Evolutionary conservation across 2,329 filamentous ascomycete species (phyloP).

Genomic region (Penicillium expansum): DNA sequence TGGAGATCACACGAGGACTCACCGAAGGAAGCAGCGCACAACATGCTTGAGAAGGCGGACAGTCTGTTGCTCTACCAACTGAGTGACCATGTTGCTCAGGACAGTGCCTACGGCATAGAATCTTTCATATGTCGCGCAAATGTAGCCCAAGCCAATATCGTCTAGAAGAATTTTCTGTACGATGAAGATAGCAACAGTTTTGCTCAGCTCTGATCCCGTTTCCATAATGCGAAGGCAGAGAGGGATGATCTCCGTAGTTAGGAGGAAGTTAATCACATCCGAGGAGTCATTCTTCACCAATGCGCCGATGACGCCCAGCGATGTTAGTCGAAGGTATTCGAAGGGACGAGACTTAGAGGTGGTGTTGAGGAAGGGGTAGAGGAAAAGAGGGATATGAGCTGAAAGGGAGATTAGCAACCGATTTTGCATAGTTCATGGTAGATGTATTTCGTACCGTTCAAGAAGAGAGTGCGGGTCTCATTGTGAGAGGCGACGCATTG

Average conservation of each 20-base stretch:
- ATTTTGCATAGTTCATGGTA: neutral
- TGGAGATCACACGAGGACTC: conserved; percentile 34
- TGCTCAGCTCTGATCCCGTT: conserved; percentile 95
- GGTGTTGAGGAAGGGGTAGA: conserved; percentile 97
- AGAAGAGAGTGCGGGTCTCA: conserved; percentile 87
- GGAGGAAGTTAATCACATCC: conserved; percentile 97
- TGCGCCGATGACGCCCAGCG: conserved; percentile 92
- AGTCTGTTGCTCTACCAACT: conserved; percentile 96
- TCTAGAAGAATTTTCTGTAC: conserved; percentile 98
- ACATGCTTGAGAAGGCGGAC: conserved; percentile 95
- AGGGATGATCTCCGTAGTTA: conserved; percentile 97
- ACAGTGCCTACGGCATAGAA: conserved; percentile 98
- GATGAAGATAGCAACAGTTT: conserved; percentile 99
- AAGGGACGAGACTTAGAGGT: conserved; percentile 97
- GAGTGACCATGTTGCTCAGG: conserved; percentile 96
- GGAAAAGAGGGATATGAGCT: conserved; percentile 96
- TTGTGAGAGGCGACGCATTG: conserved; percentile 98
- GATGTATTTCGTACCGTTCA: conserved; percentile 65
- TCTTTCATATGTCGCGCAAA: conserved; percentile 96
- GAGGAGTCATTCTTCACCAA: conserved; percentile 98
- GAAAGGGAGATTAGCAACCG: conserved; percentile 12
- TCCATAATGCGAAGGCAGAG: conserved; percentile 98
- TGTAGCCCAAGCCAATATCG: conserved; percentile 95
- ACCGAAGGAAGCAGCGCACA: conserved; percentile 94
- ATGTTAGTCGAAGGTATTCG: conserved; percentile 94